Evolutionary conservation across 192 early-diverging fungal genomes (phyloP).

Genomic region (Coemansia sp.): DNA sequence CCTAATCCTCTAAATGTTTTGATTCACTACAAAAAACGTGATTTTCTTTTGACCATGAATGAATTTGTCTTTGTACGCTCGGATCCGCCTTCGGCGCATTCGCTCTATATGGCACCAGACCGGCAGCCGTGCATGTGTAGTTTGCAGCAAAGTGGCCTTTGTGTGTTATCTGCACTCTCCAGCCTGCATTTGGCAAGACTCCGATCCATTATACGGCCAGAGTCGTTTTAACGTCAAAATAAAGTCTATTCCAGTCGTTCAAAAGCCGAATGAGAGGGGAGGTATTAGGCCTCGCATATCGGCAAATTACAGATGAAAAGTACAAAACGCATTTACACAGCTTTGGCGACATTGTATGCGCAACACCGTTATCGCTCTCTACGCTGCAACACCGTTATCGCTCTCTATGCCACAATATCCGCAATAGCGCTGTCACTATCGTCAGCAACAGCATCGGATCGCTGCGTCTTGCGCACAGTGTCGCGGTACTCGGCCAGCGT

Average conservation of each 20-base stretch:
- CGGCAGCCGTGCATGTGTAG: neutral
- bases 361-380: no score
- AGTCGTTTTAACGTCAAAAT: no score
- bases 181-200: no score
- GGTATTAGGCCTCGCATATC: neutral
- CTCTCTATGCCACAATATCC: no score
- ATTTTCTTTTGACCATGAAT: neutral
- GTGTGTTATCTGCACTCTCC: neutral
- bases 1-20: no score
- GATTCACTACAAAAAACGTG: neutral
- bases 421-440: neutral
- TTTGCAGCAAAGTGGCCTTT: neutral
- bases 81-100: neutral
- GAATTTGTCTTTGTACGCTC: neutral
- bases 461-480: slow-evolving; percentile 22
- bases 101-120: neutral
- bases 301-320: neutral
- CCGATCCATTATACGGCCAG: no score
- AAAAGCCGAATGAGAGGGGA: neutral
- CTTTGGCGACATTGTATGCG: no score
- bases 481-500: slow-evolving; percentile 46
- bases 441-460: neutral
- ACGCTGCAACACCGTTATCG: no score
- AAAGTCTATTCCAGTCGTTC: neutral
- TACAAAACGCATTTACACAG: neutral